Percentiles rank a stretch among this genome's conserved stretches.
Evolutionary conservation across 495 filamentous ascomycete species (phyloP).

Genomic region (Hyaloscypha variabilis): DNA sequence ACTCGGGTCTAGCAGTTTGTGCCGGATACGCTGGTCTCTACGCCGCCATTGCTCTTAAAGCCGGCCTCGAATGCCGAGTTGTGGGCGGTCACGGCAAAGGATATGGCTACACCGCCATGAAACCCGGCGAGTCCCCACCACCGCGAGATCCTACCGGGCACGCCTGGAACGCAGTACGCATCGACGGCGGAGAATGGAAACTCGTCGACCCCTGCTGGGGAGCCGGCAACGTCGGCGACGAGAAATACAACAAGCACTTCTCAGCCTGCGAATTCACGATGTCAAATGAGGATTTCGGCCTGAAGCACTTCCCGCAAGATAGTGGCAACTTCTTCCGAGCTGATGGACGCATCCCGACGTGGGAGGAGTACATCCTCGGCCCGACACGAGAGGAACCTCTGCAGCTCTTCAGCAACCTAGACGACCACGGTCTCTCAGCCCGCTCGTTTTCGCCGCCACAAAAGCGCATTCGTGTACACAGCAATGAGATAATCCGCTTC

Average conservation of each 20-base stretch:
- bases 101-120: slow-evolving; percentile 62
- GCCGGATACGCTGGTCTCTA: slow-evolving; percentile 90
- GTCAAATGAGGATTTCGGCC: slow-evolving; percentile 80
- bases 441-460: slow-evolving; percentile 60
- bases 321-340: slow-evolving; percentile 67
- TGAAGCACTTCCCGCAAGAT: slow-evolving; percentile 75
- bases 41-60: slow-evolving; percentile 68
- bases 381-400: slow-evolving; percentile 40
- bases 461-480: slow-evolving; percentile 58
- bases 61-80: slow-evolving; percentile 71
- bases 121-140: slow-evolving; percentile 59
- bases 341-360: slow-evolving; percentile 58
- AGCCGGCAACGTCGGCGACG: slow-evolving; percentile 63
- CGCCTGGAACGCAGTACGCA: slow-evolving; percentile 91
- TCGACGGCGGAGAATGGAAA: slow-evolving; percentile 88
- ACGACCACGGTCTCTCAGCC: slow-evolving; percentile 65
- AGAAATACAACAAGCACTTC: slow-evolving; percentile 69
- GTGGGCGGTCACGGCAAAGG: slow-evolving; percentile 88
- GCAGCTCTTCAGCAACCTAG: slow-evolving; percentile 45
- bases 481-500: slow-evolving; percentile 62
- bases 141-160: slow-evolving; percentile 60
- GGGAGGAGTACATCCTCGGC: slow-evolving; percentile 79
- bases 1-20: slow-evolving; percentile 82
- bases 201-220: slow-evolving; percentile 94
- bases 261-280: slow-evolving; percentile 71